These are phyloP conservation scores for Phytophthora pistaciae DNA, from an alignment of 352 stramenopile species.

Conservation along the genomic window DNA sequence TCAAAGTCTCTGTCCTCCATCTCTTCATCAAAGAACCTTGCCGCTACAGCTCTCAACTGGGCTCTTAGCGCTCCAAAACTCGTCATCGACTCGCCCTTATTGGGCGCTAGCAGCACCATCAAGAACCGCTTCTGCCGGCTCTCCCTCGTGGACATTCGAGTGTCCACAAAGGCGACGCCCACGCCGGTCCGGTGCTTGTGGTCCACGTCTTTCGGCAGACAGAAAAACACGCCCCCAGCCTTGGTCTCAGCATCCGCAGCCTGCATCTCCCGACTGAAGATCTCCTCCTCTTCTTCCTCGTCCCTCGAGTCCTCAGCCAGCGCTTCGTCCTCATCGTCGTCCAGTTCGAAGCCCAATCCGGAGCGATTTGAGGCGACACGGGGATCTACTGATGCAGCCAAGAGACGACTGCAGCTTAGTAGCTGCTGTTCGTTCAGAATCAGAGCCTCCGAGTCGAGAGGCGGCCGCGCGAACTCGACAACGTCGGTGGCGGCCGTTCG, in stretches of 20 bases:
- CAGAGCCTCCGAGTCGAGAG: constrained; percentile 26
- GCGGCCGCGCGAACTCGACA: constrained; percentile 23
- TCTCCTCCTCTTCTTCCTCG: constrained; percentile 71
- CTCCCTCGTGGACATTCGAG: constrained; percentile 39
- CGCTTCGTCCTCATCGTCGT: constrained; percentile 26
- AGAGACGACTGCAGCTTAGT: constrained; percentile 17
- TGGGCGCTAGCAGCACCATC: constrained; percentile 37
- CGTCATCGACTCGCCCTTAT: constrained; percentile 15
- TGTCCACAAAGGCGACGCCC: constrained; percentile 61
- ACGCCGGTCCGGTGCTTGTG: constrained; percentile 32
- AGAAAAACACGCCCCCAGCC: constrained; percentile 58
- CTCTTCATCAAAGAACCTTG: constrained; percentile 41
- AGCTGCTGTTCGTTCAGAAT: constrained; percentile 23
- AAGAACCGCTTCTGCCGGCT: constrained; percentile 64
- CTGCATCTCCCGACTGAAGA: constrained; percentile 76
- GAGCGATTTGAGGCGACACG: constrained; percentile 7
- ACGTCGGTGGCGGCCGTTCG: not conserved
- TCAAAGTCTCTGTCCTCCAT: constrained; percentile 33
- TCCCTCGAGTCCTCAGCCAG: constrained; percentile 30
- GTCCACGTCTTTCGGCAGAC: constrained; percentile 31
- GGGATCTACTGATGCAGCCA: constrained; percentile 1
- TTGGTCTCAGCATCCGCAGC: constrained; percentile 31
- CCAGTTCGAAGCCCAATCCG: constrained; percentile 24
- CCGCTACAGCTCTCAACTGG: constrained; percentile 42
- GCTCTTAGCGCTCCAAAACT: constrained; percentile 51